Conservation (phyloP, 2,329 filamentous ascomycete species). For the Aspergillus flavus region DNA sequence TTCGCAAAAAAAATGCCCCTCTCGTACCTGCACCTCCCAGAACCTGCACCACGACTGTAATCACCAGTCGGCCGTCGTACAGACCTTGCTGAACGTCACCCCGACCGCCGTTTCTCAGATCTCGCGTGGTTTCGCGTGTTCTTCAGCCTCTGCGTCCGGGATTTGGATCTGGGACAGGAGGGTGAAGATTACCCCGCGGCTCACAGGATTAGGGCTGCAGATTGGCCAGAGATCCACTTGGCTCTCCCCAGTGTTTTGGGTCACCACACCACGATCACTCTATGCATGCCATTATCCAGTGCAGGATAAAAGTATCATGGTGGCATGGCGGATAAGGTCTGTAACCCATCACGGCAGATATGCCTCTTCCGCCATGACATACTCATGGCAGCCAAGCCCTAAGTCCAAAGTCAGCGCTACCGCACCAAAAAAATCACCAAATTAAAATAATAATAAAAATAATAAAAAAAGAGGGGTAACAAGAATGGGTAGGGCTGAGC, state of each 20-base stretch:
- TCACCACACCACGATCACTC: background rate
- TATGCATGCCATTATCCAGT: background rate
- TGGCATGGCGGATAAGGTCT: background rate
- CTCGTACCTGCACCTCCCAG: background rate
- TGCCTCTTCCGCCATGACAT: background rate
- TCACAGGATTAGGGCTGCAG: background rate
- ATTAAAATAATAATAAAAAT: background rate
- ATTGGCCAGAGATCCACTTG: background rate
- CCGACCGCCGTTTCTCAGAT: background rate
- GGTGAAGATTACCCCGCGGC: conserved; percentile 4
- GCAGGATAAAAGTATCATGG: background rate
- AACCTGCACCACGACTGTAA: background rate
- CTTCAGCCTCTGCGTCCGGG: background rate
- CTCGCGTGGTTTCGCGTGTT: background rate
- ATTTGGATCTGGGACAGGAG: background rate
- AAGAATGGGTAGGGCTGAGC: background rate
- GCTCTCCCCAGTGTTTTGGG: background rate
- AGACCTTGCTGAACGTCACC: background rate
- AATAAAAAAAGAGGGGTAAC: background rate
- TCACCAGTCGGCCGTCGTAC: background rate
- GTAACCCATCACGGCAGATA: conserved; percentile 1
- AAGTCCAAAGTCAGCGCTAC: background rate
- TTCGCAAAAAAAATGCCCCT: background rate
- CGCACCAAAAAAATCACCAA: background rate
- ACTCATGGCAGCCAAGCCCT: background rate